Percentiles rank a stretch among this genome's conserved stretches.
Evolutionary conservation across 192 early-diverging fungal genomes (phyloP).

Genomic region (Gamsiella multidivaricata): DNA sequence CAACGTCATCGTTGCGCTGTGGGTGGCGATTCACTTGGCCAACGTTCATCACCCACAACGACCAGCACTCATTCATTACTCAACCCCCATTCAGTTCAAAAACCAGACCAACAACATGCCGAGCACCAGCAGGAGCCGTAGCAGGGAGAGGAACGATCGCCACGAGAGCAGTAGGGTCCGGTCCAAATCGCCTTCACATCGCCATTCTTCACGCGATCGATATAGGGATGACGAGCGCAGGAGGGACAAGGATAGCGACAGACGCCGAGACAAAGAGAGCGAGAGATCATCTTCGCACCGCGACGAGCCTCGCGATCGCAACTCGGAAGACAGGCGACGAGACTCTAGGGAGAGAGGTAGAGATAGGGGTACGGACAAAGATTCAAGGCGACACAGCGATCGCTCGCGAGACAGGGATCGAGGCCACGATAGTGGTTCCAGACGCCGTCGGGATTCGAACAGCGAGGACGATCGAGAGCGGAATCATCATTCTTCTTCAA

Average conservation of each 20-base stretch:
- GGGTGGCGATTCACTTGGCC: neutral
- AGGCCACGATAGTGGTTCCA: slow-evolving; percentile 14
- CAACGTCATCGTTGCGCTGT: neutral
- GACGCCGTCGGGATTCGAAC: slow-evolving; percentile 17
- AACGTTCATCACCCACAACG: neutral
- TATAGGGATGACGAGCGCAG: slow-evolving; percentile 19
- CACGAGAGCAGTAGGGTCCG: slow-evolving; percentile 3
- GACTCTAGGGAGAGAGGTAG: slow-evolving; percentile 1
- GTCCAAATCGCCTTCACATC: slow-evolving; percentile 19
- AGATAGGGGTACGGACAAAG: slow-evolving; percentile 3
- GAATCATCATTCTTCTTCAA: slow-evolving; percentile 26
- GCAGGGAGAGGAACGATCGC: slow-evolving; percentile 22
- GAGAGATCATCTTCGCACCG: neutral
- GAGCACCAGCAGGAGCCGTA: slow-evolving; percentile 33
- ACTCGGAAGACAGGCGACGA: neutral
- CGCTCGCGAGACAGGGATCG: slow-evolving; percentile 7
- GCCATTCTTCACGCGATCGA: slow-evolving; percentile 16
- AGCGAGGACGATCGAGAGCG: slow-evolving; percentile 18
- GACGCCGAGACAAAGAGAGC: slow-evolving; percentile 9
- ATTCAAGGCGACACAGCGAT: neutral
- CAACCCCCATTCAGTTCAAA: too few species aligned
- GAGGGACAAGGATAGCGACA: slow-evolving; percentile 12
- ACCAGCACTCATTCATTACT: too few species aligned
- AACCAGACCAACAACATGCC: slow-evolving; percentile 19
- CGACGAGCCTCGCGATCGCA: neutral